phyloP scores from a whole-genome alignment of 306 rosid species.

The Myrica gale region DNA sequence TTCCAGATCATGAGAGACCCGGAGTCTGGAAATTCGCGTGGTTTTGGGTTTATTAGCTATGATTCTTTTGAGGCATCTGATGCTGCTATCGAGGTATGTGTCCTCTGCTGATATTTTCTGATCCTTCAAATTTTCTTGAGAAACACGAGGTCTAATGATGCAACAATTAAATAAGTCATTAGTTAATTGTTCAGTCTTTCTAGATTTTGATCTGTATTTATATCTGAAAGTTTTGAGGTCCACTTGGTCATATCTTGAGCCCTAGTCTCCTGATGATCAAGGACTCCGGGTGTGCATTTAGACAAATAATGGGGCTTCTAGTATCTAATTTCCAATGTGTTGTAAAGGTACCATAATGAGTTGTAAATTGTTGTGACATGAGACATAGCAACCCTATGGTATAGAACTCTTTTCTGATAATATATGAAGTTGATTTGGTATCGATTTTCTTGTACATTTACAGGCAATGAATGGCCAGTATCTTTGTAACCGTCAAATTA shows the following conservation, averaged over 20 bases:
- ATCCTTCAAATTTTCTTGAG: neutral
- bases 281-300: neutral
- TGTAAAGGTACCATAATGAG: neutral
- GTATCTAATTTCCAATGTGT: neutral
- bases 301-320: neutral
- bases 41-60: constrained; percentile 96
- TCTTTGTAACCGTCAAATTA: constrained; percentile 97
- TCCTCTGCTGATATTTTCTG: neutral
- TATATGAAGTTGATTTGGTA: neutral
- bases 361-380: neutral
- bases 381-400: neutral
- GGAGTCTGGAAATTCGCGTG: constrained; percentile 94
- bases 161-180: neutral
- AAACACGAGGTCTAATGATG: neutral
- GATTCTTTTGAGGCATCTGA: constrained; percentile 99
- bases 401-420: constrained; percentile 1
- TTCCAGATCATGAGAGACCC: constrained; percentile 99
- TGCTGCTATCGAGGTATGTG: constrained; percentile 88
- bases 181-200: neutral
- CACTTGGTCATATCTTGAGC: neutral
- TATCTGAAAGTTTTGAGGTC: neutral
- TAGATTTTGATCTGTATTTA: neutral
- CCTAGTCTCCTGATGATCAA: neutral
- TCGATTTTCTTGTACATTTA: constrained; percentile 10
- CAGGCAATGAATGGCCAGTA: constrained; percentile 99